phyloP scores from a whole-genome alignment of 2,329 filamentous ascomycete species.

The Bipolaris cookei region DNA sequence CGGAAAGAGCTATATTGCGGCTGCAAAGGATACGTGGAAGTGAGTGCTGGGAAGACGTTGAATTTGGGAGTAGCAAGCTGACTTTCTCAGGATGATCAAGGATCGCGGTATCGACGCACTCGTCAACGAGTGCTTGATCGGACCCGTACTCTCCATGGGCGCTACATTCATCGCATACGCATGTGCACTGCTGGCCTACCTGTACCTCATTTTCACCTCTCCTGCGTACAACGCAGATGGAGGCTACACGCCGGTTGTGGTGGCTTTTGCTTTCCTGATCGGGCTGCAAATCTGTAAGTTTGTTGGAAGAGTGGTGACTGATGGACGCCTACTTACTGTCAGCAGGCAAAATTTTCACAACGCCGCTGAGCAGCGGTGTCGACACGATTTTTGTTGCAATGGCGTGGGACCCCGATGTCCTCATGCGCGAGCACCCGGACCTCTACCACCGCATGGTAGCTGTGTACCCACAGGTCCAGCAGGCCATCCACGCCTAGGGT shows the following conservation, averaged over 20 bases:
- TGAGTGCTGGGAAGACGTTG: constrained; percentile 42
- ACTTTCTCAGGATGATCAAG: constrained; percentile 73
- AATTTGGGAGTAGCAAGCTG: constrained; percentile 8
- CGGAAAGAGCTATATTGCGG: constrained; percentile 83
- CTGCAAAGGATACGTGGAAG: constrained; percentile 87
- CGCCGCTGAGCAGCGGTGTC: constrained; percentile 84
- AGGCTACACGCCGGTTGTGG: constrained; percentile 75
- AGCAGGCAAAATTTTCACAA: constrained; percentile 78
- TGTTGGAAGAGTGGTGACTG: not conserved
- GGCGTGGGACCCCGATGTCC: constrained; percentile 71
- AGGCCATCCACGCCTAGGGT: constrained; percentile 69
- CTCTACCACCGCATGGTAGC: constrained; percentile 78
- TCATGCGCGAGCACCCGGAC: constrained; percentile 81
- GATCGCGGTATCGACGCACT: constrained; percentile 89
- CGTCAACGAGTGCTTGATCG: constrained; percentile 81
- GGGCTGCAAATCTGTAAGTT: constrained; percentile 83
- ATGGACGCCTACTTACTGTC: not conserved
- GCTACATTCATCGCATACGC: constrained; percentile 83
- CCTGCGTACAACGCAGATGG: constrained; percentile 75
- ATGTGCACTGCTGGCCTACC: constrained; percentile 79
- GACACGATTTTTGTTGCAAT: constrained; percentile 89
- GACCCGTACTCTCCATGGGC: constrained; percentile 71
- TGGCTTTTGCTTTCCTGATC: constrained; percentile 87
- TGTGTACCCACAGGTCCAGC: constrained; percentile 83
- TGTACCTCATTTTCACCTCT: constrained; percentile 85